Evolutionary conservation across 192 early-diverging fungal genomes (phyloP), one percentile per base, ranked within the genome.

Genomic region (Gaertneriomyces semiglobifer): DNA sequence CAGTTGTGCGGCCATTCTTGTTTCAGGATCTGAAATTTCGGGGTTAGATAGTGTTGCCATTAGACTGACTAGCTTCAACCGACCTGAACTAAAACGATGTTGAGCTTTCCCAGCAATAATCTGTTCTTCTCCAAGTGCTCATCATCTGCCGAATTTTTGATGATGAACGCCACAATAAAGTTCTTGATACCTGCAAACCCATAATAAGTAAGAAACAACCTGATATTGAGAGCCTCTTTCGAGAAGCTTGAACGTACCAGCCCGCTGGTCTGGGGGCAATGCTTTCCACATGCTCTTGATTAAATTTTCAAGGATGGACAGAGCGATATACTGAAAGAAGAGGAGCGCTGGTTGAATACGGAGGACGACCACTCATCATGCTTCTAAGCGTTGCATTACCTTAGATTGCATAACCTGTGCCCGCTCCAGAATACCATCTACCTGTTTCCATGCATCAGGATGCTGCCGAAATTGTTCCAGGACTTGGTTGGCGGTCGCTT

Each of bases 1-100:
- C 97, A 99, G 72, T 96, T 94, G 71, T 93, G 92, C 10, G 97
- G 97, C 97, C 97, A 99, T 75, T 99, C 97, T 77, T 99, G 95
- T 79, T 99, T 99, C 66, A 99, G 74, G 54, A 99, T 96, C 92
- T 93, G 66, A 52, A 44, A 20, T 43, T 56, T 16, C 9, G 50
- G 25, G 61, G 38, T 61, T 51, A 19, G 46, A 6, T 4, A 25
- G 25, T 56, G 18, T 62, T 3, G 25, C 41, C 58, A 59, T 18
- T 14, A 4, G 7, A 4, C 25, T 33, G 25, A 33, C 25, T 33
- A 19, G 14, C 61, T 67, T 12, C 60, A 62, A 1, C 18, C 63
- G 5, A 93, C 92, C 88, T 98, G 95, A 0, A 99, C 97, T 50
- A 99, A 79, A 7, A 93, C 92, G 80, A 97, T 84, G 81, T 99